Percentiles rank a stretch among this genome's conserved stretches.
phyloP scores from a whole-genome alignment of 257 asterid species.

The Linaria vulgaris region DNA sequence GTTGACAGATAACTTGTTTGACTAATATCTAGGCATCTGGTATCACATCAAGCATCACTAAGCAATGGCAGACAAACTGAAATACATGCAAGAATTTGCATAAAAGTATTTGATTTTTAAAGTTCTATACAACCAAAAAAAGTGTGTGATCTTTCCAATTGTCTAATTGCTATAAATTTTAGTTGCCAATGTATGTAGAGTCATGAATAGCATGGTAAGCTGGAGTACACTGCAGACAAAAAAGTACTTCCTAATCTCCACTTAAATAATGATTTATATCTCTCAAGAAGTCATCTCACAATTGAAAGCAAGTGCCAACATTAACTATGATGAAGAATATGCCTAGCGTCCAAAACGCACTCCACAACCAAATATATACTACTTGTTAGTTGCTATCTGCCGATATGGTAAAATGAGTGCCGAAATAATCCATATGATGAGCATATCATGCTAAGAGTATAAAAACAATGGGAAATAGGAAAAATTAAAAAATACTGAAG shows the following conservation, averaged over 20 bases:
- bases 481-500: slow-evolving; percentile 7
- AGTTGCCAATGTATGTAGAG: background rate
- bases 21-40: background rate
- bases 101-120: background rate
- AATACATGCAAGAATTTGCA: background rate
- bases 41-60: background rate
- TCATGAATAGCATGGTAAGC: background rate
- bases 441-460: too few species aligned
- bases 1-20: background rate
- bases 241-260: slow-evolving; percentile 10
- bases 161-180: background rate
- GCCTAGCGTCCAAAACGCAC: slow-evolving; percentile 21
- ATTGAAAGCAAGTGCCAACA: slow-evolving; percentile 19
- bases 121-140: slow-evolving; percentile 3
- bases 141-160: slow-evolving; percentile 8
- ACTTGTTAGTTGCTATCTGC: slow-evolving; percentile 11
- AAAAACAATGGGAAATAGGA: background rate
- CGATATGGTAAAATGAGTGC: slow-evolving; percentile 5
- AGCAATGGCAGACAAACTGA: background rate
- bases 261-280: slow-evolving; percentile 1
- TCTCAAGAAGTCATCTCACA: background rate
- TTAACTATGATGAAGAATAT: slow-evolving; percentile 15
- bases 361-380: slow-evolving; percentile 16
- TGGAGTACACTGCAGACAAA: background rate
- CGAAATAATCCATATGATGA: too few species aligned